phyloP scores from a whole-genome alignment of 371 early-diverging fungal genomes.

The Mucor mucedo region DNA sequence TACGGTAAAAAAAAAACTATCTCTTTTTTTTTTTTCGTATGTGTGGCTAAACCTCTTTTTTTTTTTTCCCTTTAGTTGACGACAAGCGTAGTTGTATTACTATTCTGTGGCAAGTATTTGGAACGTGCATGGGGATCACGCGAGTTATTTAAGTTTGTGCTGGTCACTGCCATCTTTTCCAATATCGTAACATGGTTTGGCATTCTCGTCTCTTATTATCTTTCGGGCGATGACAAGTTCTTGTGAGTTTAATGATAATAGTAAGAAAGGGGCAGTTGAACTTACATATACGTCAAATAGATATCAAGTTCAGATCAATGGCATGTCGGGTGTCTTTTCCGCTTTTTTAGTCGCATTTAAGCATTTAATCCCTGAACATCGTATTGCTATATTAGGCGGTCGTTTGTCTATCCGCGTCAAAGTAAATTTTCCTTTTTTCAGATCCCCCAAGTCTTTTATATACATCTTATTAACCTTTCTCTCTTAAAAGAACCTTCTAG shows the following conservation, averaged over 20 bases:
- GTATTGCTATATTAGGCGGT: conserved; percentile 56
- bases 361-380: conserved; percentile 72
- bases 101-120: conserved; percentile 74
- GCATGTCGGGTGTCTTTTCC: conserved; percentile 69
- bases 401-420: conserved; percentile 71
- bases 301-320: conserved; percentile 62
- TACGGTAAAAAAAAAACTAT: conserved; percentile 33
- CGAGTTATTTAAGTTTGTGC: conserved; percentile 70
- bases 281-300: conserved; percentile 22
- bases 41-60: not conserved
- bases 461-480: too few relatives aligned
- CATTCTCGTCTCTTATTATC: conserved; percentile 61
- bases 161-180: conserved; percentile 57
- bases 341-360: conserved; percentile 82
- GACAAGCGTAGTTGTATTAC: conserved; percentile 48
- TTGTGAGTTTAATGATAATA: conserved; percentile 63
- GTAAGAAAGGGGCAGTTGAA: not conserved
- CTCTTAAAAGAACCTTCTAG: conserved; percentile 39
- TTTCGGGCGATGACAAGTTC: conserved; percentile 57
- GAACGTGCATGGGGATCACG: conserved; percentile 79
- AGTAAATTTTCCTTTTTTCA: conserved; percentile 38
- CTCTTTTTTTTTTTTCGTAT: conserved; percentile 1
- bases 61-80: too few relatives aligned
- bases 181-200: conserved; percentile 64
- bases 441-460: too few relatives aligned